Conservation (phyloP, 2,329 filamentous ascomycete species). For the Byssoonygena ceratinophila region DNA sequence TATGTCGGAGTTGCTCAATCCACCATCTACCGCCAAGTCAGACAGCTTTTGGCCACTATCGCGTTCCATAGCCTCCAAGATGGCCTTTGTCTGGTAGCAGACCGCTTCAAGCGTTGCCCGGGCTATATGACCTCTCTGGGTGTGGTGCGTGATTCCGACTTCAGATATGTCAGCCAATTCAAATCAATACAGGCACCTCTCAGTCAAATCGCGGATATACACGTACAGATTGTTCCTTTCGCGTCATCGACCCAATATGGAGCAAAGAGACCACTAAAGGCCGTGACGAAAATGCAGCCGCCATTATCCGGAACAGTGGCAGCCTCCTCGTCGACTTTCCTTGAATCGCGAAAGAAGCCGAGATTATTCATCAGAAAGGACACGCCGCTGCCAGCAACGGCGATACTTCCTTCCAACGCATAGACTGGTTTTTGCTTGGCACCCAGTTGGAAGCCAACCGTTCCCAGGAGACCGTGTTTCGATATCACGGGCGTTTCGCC, state of each 20-base stretch:
- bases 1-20: conserved; percentile 77
- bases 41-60: conserved; percentile 68
- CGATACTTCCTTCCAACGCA: conserved; percentile 73
- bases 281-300: conserved; percentile 77
- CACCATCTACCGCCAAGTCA: conserved; percentile 73
- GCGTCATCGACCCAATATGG: conserved; percentile 94
- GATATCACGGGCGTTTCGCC: conserved; percentile 78
- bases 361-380: conserved; percentile 63
- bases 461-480: conserved; percentile 70
- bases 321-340: conserved; percentile 55
- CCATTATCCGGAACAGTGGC: conserved; percentile 62
- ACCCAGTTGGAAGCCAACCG: conserved; percentile 75
- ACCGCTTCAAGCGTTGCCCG: conserved; percentile 83
- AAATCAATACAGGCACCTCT: background rate
- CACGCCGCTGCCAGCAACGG: conserved; percentile 69
- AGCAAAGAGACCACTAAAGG: conserved; percentile 81
- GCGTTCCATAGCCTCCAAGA: conserved; percentile 81
- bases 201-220: conserved; percentile 8
- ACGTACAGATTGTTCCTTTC: conserved; percentile 57
- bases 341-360: conserved; percentile 50
- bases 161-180: conserved; percentile 9
- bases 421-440: conserved; percentile 59
- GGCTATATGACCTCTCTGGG: conserved; percentile 73
- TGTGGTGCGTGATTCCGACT: conserved; percentile 78
- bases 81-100: conserved; percentile 86